Evolutionary conservation across 2,329 filamentous ascomycete species (phyloP), one percentile per base, ranked within the genome.

Genomic region (Stachybotrys chartarum): DNA sequence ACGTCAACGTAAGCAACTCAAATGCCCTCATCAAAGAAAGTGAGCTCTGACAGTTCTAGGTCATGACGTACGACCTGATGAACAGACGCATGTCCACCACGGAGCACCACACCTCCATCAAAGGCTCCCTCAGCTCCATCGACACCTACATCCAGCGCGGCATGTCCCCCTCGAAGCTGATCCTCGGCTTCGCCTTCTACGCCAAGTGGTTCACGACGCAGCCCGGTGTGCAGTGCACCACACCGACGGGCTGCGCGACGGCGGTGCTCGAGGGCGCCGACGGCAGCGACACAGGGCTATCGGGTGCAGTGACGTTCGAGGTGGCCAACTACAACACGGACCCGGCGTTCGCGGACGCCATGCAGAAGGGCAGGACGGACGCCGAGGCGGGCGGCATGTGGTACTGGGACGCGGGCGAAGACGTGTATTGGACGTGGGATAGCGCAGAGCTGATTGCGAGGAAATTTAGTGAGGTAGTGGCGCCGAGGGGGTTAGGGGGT

Each of bases 11-110:
- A 50, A 55, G 60, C 61, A 42, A 24, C 24, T 24, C 24, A 24
- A 24, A 24, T 24, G 24, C 24, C 24, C 24, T 24, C 4, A 24
- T 24, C 24, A 24, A 24, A 24, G 3, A 24, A 24, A 24, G 24
- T 24, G 24, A 24, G 24, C 24, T 24, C 51, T 64, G 12, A 61
- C 50, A 3, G 0, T 42, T 6, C 12, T 11, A 72, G 70, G 71
- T 90, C 59, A 89, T 89, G 86, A 78, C 80, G 8, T 90, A 90
- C 66, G 87, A 90, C 64, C 66, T 90, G 51, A 86, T 87, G 79
- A 89, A 88, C 70, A 83, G 87, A 11, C 81, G 87, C n/a, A 83
- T 89, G 66, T 81, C 73, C 52, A 68, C 76, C 18, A 90, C 86
- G 2, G 78, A 75, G 31, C 87, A 90, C 65, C 85, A 89, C 62